Conservation (phyloP, 2,329 filamentous ascomycete species). For the Coleophoma cylindrospora region DNA sequence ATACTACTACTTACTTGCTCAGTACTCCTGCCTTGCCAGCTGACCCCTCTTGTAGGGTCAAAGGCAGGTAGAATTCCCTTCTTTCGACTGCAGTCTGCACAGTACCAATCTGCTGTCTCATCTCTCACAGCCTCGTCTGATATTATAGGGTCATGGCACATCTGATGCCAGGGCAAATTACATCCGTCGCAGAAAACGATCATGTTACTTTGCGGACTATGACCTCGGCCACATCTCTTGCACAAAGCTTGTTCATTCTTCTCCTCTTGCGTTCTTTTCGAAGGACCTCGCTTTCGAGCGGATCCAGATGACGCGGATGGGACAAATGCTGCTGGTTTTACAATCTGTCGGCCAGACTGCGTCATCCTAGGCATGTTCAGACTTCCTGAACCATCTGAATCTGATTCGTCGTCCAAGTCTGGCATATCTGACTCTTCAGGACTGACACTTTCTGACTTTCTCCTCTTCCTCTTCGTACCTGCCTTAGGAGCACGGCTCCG, state of each 20-base stretch:
- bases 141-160: slow-evolving; percentile 74
- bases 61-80: slow-evolving; percentile 35
- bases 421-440: slow-evolving; percentile 26
- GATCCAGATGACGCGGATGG: slow-evolving; percentile 41
- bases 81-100: slow-evolving; percentile 52
- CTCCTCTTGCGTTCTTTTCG: slow-evolving; percentile 49
- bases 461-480: slow-evolving; percentile 25
- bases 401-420: slow-evolving; percentile 29
- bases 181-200: slow-evolving; percentile 86
- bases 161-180: slow-evolving; percentile 74
- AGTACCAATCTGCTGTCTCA: slow-evolving; percentile 67
- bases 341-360: slow-evolving; percentile 70
- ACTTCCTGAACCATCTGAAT: slow-evolving; percentile 29
- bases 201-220: slow-evolving; percentile 68
- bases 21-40: slow-evolving; percentile 26
- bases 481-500: slow-evolving; percentile 10
- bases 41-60: slow-evolving; percentile 30
- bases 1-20: slow-evolving; percentile 30
- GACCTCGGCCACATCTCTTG: slow-evolving; percentile 66
- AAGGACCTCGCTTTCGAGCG: slow-evolving; percentile 31
- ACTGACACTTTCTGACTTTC: slow-evolving; percentile 18
- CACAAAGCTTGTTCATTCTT: slow-evolving; percentile 55
- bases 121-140: slow-evolving; percentile 63
- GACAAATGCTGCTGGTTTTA: slow-evolving; percentile 59
- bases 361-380: slow-evolving; percentile 60